Evolutionary conservation across 306 rosid species (phyloP), one percentile per base, ranked within the genome.

Genomic region (Carpinus fangiana): DNA sequence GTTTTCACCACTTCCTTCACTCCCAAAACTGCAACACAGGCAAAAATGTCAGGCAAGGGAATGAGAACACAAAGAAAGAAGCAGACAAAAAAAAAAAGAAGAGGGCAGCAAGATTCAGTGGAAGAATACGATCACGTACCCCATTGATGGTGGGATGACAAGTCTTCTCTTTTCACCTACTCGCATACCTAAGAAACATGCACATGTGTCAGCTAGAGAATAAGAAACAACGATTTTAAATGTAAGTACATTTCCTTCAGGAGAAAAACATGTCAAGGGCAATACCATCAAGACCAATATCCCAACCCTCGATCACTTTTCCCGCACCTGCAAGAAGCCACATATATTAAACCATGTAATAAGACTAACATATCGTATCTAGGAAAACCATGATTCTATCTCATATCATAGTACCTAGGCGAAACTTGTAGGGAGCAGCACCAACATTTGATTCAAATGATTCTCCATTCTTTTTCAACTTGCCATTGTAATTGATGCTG

Each of bases 161-260:
- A 94, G 90, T 81, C 94, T 89, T 82, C 98, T 88, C 84, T 82
- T 92, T 74, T 77, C 94, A 52, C 97, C 97, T 36, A 88, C 96
- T 72, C 56, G 93, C 94, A 94, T 92, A 68, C 96, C 97, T 94
- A 84, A 83, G 53, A 69, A 82, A 62, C 84, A 83, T 47, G 71
- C 72, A 79, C 7, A 28, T 43, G 20, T 18, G 14, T 2, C 62
- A 13, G 31, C 78, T 45, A 21, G 21, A 60, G 61, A 65, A 36
- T 9, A 17, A 41, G 28, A 36, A 53, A 50, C 70, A 12, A 56
- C 20, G 47, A 54, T 2, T 46, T 43, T 10, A 59, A 47, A 12
- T 3, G 70, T 46, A 31, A n/a, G 18, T 3, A 62, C 76, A 48
- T 50, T 74, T 47, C 43, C 36, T 51, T 5, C 12, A 53, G 73